A percentile compares a stretch with the other conserved stretches of the same genome.
Evolutionary conservation across 805 yeast species (phyloP).

Genomic region (Saccharomycopsis fodiens): DNA sequence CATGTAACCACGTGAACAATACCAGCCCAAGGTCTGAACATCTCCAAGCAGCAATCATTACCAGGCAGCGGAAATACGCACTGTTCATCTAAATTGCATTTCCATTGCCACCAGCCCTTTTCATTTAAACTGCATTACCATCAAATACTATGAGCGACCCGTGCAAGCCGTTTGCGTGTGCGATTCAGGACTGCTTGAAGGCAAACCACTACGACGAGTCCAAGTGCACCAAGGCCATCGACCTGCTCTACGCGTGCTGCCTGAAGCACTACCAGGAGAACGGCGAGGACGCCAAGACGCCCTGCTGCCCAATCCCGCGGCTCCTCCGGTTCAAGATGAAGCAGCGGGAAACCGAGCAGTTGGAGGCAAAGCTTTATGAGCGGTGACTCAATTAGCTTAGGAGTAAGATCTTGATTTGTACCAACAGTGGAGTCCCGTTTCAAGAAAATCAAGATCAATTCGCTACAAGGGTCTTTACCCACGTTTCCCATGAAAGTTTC

Average conservation of each 20-base stretch:
- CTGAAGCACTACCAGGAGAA: slow-evolving; percentile 49
- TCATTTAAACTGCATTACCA: no score
- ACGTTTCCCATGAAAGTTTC: no score
- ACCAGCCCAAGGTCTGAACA: no score
- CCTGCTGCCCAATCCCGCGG: slow-evolving; percentile 72
- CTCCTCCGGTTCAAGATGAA: slow-evolving; percentile 55
- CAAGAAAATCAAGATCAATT: background rate
- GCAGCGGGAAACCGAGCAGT: slow-evolving; percentile 48
- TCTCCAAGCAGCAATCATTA: no score
- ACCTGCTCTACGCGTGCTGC: slow-evolving; percentile 71
- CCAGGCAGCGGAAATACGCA: no score
- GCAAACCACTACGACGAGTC: slow-evolving; percentile 60
- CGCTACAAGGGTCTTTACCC: no score
- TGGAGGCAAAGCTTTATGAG: slow-evolving; percentile 49
- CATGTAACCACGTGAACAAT: no score
- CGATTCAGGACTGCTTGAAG: slow-evolving; percentile 72
- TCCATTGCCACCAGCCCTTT: no score
- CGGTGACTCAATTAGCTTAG: slow-evolving; percentile 2
- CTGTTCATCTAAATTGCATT: no score
- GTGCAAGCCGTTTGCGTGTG: slow-evolving; percentile 77
- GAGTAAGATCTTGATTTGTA: background rate
- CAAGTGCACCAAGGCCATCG: slow-evolving; percentile 63
- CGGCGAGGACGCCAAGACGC: slow-evolving; percentile 53
- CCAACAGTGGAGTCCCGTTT: background rate
- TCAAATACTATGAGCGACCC: slow-evolving; percentile 34